Conservation (phyloP, 31 red algal genomes). For the Odonthalia washingtoniensis region DNA sequence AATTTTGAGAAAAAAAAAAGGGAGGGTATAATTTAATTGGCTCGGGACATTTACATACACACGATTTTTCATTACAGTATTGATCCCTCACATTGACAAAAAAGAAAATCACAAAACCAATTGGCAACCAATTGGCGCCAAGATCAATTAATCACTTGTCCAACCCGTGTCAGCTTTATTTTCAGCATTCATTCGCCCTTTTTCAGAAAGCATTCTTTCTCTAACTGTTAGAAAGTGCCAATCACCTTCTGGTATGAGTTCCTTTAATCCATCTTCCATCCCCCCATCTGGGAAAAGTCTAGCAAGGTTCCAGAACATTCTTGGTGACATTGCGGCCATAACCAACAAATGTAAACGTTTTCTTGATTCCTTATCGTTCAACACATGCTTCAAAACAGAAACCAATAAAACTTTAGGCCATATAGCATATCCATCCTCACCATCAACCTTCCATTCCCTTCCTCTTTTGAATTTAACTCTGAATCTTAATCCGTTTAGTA, state of each 20-base stretch:
- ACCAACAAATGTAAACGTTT: not conserved
- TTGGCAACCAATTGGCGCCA: too few relatives aligned
- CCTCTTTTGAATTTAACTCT: not conserved
- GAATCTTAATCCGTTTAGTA: not conserved
- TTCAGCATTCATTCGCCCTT: too few relatives aligned
- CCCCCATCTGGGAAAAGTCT: not conserved
- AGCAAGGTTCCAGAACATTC: not conserved
- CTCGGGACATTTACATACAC: too few relatives aligned
- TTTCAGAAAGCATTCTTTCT: not conserved
- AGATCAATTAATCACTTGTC: too few relatives aligned
- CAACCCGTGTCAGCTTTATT: too few relatives aligned
- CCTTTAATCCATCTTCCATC: not conserved
- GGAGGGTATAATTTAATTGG: too few relatives aligned
- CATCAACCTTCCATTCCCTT: not conserved
- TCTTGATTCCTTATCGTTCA: not conserved
- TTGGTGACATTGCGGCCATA: not conserved
- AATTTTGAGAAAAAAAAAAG: too few relatives aligned
- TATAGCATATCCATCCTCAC: not conserved
- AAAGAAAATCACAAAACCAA: too few relatives aligned
- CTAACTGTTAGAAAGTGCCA: not conserved
- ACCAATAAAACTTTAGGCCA: not conserved
- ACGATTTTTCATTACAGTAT: too few relatives aligned
- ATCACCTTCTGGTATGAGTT: not conserved
- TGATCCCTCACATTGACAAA: too few relatives aligned
- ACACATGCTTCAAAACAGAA: not conserved